Percentiles rank a stretch among this genome's conserved stretches.
These are phyloP conservation scores for Periconia macrospinosa DNA, from an alignment of 2,329 filamentous ascomycete species.

Conservation along the genomic window DNA sequence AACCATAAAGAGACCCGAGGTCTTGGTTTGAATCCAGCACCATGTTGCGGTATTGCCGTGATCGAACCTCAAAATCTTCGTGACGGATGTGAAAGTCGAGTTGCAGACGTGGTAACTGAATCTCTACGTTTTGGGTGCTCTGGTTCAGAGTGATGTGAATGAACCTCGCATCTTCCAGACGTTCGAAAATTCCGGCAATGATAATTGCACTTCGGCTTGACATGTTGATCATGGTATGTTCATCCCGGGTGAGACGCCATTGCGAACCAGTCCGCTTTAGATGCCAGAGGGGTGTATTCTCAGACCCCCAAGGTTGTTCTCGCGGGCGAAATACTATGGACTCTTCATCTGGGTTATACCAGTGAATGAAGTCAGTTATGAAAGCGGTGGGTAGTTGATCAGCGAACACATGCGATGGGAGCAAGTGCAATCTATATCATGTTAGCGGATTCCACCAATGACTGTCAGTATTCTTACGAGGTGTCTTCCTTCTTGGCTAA, in stretches of 20 bases:
- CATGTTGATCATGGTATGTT: slow-evolving; percentile 6
- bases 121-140: slow-evolving; percentile 3
- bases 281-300: slow-evolving; percentile 10
- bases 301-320: slow-evolving; percentile 11
- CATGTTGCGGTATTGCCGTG: slow-evolving; percentile 28
- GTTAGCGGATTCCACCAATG: too few relatives aligned
- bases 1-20: slow-evolving; percentile 24
- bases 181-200: slow-evolving; percentile 14
- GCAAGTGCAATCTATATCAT: slow-evolving; percentile 26
- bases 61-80: slow-evolving; percentile 13
- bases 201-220: slow-evolving; percentile 10
- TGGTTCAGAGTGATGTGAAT: slow-evolving; percentile 20
- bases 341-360: slow-evolving; percentile 17
- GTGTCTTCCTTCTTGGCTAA: slow-evolving; percentile 7
- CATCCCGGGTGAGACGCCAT: slow-evolving; percentile 19
- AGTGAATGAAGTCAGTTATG: slow-evolving; percentile 24
- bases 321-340: slow-evolving; percentile 7
- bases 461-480: too few relatives aligned
- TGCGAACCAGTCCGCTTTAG: slow-evolving; percentile 9
- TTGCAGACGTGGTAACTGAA: slow-evolving; percentile 19
- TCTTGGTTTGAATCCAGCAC: slow-evolving; percentile 25
- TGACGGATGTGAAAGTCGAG: slow-evolving; percentile 13
- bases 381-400: slow-evolving; percentile 36
- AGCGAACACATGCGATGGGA: slow-evolving; percentile 37
- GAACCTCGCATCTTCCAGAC: slow-evolving; percentile 17